phyloP scores from a whole-genome alignment of 139 green algal species.

The Chlorella vulgaris region DNA sequence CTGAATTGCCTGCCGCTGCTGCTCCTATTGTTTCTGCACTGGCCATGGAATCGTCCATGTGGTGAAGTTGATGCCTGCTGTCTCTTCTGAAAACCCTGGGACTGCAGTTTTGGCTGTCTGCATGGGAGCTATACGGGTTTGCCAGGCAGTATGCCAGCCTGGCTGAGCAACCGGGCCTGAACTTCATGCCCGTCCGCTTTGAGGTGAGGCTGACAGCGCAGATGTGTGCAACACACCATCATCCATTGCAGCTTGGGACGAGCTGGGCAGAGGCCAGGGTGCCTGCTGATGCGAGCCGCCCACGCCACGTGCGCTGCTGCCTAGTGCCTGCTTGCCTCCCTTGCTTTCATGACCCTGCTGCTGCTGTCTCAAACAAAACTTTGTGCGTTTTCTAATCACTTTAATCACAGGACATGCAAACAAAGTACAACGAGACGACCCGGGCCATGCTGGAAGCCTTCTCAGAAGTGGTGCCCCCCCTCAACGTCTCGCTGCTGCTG shows the following conservation, averaged over 20 bases:
- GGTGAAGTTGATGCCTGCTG: too few relatives aligned
- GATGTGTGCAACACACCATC: background rate
- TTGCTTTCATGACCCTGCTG: background rate
- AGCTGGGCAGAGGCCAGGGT: too few relatives aligned
- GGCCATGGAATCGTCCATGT: too few relatives aligned
- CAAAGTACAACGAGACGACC: background rate
- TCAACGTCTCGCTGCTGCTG: background rate
- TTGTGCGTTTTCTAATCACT: background rate
- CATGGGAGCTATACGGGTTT: conserved; percentile 22
- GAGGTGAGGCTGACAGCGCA: background rate
- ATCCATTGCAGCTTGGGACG: background rate
- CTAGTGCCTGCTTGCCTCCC: background rate
- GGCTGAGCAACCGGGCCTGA: background rate
- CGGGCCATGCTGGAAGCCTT: background rate
- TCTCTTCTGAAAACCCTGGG: too few relatives aligned
- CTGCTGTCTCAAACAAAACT: too few relatives aligned
- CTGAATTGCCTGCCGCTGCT: background rate
- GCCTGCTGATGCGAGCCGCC: too few relatives aligned
- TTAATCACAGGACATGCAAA: conserved; percentile 14
- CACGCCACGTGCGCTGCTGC: too few relatives aligned
- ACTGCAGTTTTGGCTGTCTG: conserved; percentile 17
- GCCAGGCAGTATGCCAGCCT: background rate
- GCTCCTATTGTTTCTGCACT: too few relatives aligned
- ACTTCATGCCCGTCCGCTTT: conserved; percentile 3
- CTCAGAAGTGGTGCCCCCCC: background rate